Evolutionary conservation across 495 filamentous ascomycete species (phyloP), one percentile per base, ranked within the genome.

Genomic region (Durotheca rogersii): DNA sequence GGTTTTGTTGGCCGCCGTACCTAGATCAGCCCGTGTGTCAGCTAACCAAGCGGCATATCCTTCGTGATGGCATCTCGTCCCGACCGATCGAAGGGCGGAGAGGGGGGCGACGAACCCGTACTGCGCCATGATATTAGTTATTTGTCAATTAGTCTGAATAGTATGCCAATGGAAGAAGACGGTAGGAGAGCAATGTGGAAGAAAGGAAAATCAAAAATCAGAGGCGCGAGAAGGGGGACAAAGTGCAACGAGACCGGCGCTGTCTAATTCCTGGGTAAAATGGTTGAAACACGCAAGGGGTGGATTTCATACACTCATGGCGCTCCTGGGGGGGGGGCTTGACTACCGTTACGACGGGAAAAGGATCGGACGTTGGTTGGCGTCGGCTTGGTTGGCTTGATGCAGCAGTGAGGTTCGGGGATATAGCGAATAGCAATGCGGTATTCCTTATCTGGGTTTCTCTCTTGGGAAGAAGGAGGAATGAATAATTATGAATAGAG

Each of bases 251-350:
- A 27, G 4, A 4, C 23, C 9, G 23, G 23, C 9, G 9, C 9
- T 27, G 25, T 30, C 36, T 47, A 29, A 31, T 48, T n/a, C n/a
- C 25, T 44, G 34, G 39, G 30, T 29, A 30, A 57, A 42, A 47
- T 51, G 53, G 29, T 52, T 56, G 57, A 59, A 57, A 64, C 54
- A 53, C 43, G 56, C 51, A 44, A 56, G 59, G 61, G 41, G 52
- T 60, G 51, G 57, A 66, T 59, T 61, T 73, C 73, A 71, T 47
- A 76, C 73, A 66, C 72, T 74, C 73, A 76, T 76, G 33, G 64
- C 70, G 62, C 44, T 53, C 48, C 36, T 47, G 59, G 54, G 59
- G 36, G 39, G 46, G 43, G 46, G 43, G 37, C 44, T 44, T n/a
- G 44, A 36, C 41, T 53, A 19, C n/a, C n/a, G n/a, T n/a, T 38